Evolutionary conservation across 257 asterid genomes (phyloP).

Genomic region (Ophiorrhiza pumila): DNA sequence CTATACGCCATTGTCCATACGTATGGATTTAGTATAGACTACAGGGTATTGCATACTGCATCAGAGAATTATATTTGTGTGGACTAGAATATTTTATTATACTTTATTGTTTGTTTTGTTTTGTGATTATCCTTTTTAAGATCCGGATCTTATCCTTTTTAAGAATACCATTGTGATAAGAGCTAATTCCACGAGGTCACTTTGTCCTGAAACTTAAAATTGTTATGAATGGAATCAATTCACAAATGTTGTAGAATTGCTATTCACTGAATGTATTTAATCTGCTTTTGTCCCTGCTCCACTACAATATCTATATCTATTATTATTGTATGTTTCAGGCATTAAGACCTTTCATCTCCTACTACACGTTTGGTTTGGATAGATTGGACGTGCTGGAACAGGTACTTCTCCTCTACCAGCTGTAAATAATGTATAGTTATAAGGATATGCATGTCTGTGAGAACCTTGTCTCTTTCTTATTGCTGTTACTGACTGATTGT

Average conservation of each 20-base stretch:
- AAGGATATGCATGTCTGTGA: neutral
- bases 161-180: neutral
- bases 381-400: conserved; percentile 37
- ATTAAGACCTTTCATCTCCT: conserved; percentile 59
- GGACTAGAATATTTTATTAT: too few relatives aligned
- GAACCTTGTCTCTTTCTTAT: neutral
- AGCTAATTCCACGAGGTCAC: neutral
- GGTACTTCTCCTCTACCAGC: conserved; percentile 18
- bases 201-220: neutral
- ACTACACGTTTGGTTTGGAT: conserved; percentile 62
- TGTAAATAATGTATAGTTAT: neutral
- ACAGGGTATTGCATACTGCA: too few relatives aligned
- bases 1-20: too few relatives aligned
- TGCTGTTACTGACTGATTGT: neutral
- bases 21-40: too few relatives aligned
- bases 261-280: neutral
- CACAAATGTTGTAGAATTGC: neutral
- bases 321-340: conserved; percentile 32
- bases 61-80: too few relatives aligned
- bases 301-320: neutral
- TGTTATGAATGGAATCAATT: neutral
- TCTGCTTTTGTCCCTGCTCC: neutral
- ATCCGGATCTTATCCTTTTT: neutral
- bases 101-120: too few relatives aligned
- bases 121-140: too few relatives aligned